Percentiles rank a stretch among this genome's conserved stretches.
Conservation (phyloP, 2,329 filamentous ascomycete species). For the Alternaria panax region DNA sequence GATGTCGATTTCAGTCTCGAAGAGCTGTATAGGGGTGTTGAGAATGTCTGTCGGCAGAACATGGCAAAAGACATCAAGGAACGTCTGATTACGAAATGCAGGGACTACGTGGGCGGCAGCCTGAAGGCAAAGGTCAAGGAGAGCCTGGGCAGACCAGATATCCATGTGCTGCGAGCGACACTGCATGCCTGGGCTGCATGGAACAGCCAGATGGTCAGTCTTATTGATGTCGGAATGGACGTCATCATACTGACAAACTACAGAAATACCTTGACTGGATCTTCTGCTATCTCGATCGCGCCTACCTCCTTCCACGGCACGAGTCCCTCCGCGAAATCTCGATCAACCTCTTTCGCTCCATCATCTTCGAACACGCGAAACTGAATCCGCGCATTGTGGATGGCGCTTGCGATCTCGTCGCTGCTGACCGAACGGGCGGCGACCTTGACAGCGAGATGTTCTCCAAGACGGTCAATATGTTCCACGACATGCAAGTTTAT, state of each 20-base stretch:
- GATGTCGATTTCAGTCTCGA: conserved; percentile 74
- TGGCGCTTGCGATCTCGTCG: conserved; percentile 79
- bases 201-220: conserved; percentile 75
- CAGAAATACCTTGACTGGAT: conserved; percentile 82
- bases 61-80: conserved; percentile 72
- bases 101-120: conserved; percentile 64
- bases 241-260: conserved; percentile 14
- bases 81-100: conserved; percentile 71
- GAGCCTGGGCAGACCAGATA: conserved; percentile 63
- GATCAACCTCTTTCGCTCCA: conserved; percentile 74
- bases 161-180: conserved; percentile 69
- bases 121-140: conserved; percentile 68
- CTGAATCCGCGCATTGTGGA: conserved; percentile 65
- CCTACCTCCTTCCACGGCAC: conserved; percentile 79
- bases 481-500: conserved; percentile 86
- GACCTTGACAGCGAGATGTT: conserved; percentile 70
- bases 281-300: conserved; percentile 93
- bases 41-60: conserved; percentile 86
- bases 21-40: conserved; percentile 86
- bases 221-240: neutral
- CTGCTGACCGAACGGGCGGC: conserved; percentile 69
- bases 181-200: conserved; percentile 76
- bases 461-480: conserved; percentile 77
- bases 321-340: conserved; percentile 84
- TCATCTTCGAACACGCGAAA: conserved; percentile 62